Base-by-base conservation (phyloP, 2,329 filamentous ascomycete genomes). In the Bipolaris sorokiniana region DNA sequence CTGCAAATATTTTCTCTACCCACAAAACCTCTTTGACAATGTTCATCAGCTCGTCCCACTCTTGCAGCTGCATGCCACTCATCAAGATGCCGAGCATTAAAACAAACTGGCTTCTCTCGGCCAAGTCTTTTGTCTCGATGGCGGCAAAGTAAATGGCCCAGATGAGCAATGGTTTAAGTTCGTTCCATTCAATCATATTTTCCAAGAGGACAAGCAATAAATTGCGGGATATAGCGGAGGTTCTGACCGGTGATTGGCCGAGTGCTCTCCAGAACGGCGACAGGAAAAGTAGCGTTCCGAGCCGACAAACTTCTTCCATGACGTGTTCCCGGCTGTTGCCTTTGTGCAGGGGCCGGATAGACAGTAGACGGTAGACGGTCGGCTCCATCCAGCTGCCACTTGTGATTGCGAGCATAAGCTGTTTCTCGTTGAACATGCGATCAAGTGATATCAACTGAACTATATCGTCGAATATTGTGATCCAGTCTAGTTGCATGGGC, bases 341-440 rank as follows among this genome's bases (percentile, higher is more conserved):
- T 3, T 49, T 50, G 5, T 55, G 20, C 3, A 72, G 40, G 1
- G 70, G 68, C 13, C 70, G 58, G 10, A 70, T 65, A 6, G 59
- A 53, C 15, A 72, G 64, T 2, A 74, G 67, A 2, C 68, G 65
- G 34, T 65, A 63, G 28, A 72, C 54, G 0, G 63, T 71, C 1
- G 70, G 68, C 47, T 74, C 71, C 36, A 70, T 61, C 71, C 70
- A 73, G 16, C 63, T 66, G 20, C 69, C 69, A 23, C 65, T 71
- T 10, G 64, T 66, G 9, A 57, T 51, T 3, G 68, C 68, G n/a
- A 66, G 42, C 23, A 64, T 58, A 3, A 66, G 33, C 28, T 73
- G 63, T n/a, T 59, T 48, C 6, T 67, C 55, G n/a, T 60, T 65
- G 34, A 73, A 67, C 5, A 62, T 62, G 23, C 61, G 56, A 44